Evolutionary conservation across 352 stramenopile species (phyloP).

Genomic region (Phytophthora chlamydospora): DNA sequence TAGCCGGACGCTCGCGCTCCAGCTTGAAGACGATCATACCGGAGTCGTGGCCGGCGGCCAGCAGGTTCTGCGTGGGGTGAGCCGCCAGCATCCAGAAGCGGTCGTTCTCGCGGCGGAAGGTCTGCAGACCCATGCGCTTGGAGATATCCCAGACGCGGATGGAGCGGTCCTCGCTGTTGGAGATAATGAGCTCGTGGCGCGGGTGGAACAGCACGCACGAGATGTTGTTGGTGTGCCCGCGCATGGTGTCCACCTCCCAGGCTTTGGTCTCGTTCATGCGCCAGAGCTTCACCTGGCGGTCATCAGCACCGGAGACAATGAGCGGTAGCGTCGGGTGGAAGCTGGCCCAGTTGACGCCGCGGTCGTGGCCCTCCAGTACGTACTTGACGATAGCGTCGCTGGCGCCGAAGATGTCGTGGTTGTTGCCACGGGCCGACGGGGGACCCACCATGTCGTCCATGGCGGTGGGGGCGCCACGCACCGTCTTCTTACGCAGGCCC

Average conservation of each 20-base stretch:
- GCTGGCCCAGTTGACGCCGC: slow-evolving; percentile 99
- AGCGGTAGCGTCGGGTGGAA: slow-evolving; percentile 99
- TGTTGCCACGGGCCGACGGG: slow-evolving; percentile 57
- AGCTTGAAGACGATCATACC: slow-evolving; percentile 99
- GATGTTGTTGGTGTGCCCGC: slow-evolving; percentile 99
- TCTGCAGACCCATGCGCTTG: slow-evolving; percentile 99
- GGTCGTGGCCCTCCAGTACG: slow-evolving; percentile 99
- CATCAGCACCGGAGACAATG: slow-evolving; percentile 98
- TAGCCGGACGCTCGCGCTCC: slow-evolving; percentile 96
- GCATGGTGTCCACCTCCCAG: slow-evolving; percentile 99
- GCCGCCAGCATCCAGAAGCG: slow-evolving; percentile 98
- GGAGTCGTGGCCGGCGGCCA: slow-evolving; percentile 99
- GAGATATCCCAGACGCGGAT: slow-evolving; percentile 99
- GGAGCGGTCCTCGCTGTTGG: slow-evolving; percentile 98
- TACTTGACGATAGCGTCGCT: slow-evolving; percentile 99
- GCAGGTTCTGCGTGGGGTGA: slow-evolving; percentile 97
- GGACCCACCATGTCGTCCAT: slow-evolving; percentile 75
- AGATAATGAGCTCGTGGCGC: slow-evolving; percentile 99
- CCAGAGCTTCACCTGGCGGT: slow-evolving; percentile 99
- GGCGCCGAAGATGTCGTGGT: slow-evolving; percentile 98
- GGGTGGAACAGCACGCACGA: slow-evolving; percentile 99
- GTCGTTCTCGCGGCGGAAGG: slow-evolving; percentile 98
- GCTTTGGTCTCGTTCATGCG: slow-evolving; percentile 99
- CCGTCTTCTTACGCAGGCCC: slow-evolving; percentile 98
- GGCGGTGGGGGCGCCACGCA: slow-evolving; percentile 87